Conservation (phyloP, 257 asterid genomes). For the Primulina huaijiensis region DNA sequence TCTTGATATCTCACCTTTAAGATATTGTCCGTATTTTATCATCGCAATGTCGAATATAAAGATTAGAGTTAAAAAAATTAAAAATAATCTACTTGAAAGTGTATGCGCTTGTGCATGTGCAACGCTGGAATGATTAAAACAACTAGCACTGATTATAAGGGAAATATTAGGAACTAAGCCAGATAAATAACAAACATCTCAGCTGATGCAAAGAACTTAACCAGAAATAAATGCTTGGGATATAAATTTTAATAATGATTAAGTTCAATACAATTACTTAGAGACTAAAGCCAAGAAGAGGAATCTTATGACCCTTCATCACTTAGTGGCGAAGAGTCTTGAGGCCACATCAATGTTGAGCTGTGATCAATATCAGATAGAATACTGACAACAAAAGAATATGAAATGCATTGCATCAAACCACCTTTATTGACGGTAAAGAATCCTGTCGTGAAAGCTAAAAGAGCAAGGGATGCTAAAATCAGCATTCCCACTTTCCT, state of each 20-base stretch:
- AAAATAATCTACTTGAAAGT: neutral
- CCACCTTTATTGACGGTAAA: slow-evolving; percentile 65
- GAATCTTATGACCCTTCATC: slow-evolving; percentile 7
- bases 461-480: slow-evolving; percentile 50
- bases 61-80: no score
- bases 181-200: slow-evolving; percentile 3
- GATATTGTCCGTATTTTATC: neutral
- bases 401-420: slow-evolving; percentile 20
- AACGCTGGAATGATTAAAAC: neutral
- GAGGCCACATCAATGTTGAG: slow-evolving; percentile 11
- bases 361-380: neutral
- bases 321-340: neutral
- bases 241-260: neutral
- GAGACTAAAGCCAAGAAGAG: slow-evolving; percentile 7
- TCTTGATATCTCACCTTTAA: neutral
- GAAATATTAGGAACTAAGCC: neutral
- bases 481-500: slow-evolving; percentile 76
- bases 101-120: neutral
- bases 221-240: slow-evolving; percentile 11
- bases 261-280: slow-evolving; percentile 9
- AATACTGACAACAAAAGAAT: neutral
- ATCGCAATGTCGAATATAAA: neutral
- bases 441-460: slow-evolving; percentile 63
- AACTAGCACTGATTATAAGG: neutral
- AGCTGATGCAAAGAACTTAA: neutral